phyloP scores from a whole-genome alignment of 768 basidiomycete genomes.

The Boletus edulis region DNA sequence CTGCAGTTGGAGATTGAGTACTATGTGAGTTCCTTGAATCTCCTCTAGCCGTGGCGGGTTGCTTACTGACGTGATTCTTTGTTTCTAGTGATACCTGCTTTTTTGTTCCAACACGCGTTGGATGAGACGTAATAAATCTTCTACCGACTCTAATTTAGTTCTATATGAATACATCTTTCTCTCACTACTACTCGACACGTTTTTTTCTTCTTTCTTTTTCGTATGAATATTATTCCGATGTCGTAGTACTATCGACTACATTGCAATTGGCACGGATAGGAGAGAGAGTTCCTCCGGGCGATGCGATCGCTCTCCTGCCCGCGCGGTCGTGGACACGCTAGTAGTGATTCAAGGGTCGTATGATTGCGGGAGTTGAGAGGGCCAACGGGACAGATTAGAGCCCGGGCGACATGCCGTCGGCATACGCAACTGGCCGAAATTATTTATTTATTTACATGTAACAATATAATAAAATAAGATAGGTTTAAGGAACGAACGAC shows the following conservation, averaged over 20 bases:
- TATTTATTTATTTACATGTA: not conserved
- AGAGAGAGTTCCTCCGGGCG: too few species aligned
- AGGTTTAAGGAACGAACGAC: not conserved
- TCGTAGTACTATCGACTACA: not conserved
- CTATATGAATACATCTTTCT: slow-evolving; percentile 1
- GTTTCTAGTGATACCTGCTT: slow-evolving; percentile 19
- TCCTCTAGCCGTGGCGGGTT: not conserved
- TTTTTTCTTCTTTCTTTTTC: not conserved
- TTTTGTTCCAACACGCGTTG: not conserved
- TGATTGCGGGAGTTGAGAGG: too few species aligned
- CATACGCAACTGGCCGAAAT: slow-evolving; percentile 10
- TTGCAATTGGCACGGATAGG: too few species aligned
- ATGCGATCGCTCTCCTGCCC: too few species aligned
- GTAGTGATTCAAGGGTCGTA: too few species aligned
- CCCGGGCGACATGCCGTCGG: slow-evolving; percentile 6
- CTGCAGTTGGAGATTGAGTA: slow-evolving; percentile 91
- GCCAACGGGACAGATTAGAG: not conserved
- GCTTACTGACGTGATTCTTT: not conserved
- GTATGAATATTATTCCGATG: slow-evolving; percentile 2
- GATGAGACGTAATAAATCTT: slow-evolving; percentile 1
- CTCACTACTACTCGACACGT: slow-evolving; percentile 1
- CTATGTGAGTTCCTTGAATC: slow-evolving; percentile 55
- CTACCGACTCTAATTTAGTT: slow-evolving; percentile 11
- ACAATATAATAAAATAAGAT: slow-evolving; percentile 5
- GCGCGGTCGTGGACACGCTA: too few species aligned